Evolutionary conservation across 108 stramenopile genomes (phyloP).

Genomic region (Fistulifera pelliculosa): DNA sequence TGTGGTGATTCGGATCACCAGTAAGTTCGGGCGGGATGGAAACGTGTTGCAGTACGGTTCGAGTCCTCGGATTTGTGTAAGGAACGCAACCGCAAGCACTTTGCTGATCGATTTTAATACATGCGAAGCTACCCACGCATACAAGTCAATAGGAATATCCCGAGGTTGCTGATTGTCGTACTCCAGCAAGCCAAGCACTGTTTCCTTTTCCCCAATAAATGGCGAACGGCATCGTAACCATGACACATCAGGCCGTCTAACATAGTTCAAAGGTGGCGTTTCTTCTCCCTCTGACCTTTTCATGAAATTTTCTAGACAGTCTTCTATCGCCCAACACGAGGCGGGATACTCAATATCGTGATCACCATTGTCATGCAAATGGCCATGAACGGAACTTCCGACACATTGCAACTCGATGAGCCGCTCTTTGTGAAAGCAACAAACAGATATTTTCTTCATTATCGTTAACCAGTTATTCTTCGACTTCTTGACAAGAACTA

Average conservation of each 20-base stretch:
- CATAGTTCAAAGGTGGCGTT: not conserved
- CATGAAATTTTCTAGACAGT: slow-evolving; percentile 2
- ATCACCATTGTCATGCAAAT: too few species aligned
- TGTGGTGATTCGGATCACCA: not conserved
- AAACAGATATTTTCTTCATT: too few species aligned
- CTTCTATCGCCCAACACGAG: slow-evolving; percentile 2
- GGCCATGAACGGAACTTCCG: too few species aligned
- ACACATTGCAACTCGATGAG: too few species aligned
- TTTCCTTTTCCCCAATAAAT: not conserved
- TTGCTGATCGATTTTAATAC: not conserved
- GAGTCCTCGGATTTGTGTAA: not conserved
- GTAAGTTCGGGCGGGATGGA: not conserved
- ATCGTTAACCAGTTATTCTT: too few species aligned
- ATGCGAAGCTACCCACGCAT: not conserved
- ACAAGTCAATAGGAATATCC: not conserved
- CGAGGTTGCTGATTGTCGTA: not conserved
- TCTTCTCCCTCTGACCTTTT: too few species aligned
- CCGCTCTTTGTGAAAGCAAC: too few species aligned
- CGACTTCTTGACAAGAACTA: too few species aligned
- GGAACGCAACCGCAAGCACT: not conserved
- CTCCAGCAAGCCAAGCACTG: slow-evolving; percentile 6
- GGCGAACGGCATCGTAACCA: slow-evolving; percentile 6
- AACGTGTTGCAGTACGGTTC: not conserved
- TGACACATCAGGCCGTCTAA: not conserved
- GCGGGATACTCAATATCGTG: not conserved